phyloP scores from a whole-genome alignment of 2,329 filamentous ascomycete genomes.

The Diplodia intermedia region DNA sequence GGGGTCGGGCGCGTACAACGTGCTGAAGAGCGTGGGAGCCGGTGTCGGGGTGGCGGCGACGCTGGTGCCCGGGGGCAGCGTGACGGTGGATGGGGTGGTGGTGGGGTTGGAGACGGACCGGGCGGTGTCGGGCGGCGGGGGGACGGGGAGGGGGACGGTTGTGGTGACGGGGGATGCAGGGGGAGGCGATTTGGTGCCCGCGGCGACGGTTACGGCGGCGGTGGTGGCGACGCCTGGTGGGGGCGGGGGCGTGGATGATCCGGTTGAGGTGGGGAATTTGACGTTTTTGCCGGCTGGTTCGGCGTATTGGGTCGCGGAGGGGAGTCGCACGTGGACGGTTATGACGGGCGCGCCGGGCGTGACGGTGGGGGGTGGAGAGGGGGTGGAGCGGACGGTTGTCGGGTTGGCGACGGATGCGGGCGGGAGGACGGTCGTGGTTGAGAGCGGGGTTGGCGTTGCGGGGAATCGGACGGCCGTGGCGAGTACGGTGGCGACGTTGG shows the following conservation, averaged over 20 bases:
- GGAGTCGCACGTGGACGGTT: not conserved
- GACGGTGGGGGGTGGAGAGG: not conserved
- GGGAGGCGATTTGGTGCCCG: not conserved
- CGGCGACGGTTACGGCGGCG: not conserved
- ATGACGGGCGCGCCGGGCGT: not conserved
- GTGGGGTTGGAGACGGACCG: not conserved
- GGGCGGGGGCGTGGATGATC: too few species aligned
- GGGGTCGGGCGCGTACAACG: not conserved
- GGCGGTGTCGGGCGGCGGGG: not conserved
- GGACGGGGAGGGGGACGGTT: not conserved
- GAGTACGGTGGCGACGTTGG: not conserved
- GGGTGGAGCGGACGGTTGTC: not conserved
- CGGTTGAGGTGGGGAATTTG: not conserved
- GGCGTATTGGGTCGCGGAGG: not conserved
- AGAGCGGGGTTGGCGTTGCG: not conserved
- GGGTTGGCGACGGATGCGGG: not conserved
- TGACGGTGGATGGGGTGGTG: not conserved
- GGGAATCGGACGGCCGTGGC: not conserved
- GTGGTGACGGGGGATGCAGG: not conserved
- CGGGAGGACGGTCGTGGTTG: not conserved
- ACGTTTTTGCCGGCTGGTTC: not conserved
- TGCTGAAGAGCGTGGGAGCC: not conserved
- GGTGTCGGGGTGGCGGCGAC: not conserved
- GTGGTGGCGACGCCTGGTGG: too few species aligned
- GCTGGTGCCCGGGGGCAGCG: not conserved